These are phyloP conservation scores for Pseudonitzschia pungens DNA, from an alignment of 108 stramenopile genomes.

Conservation along the genomic window DNA sequence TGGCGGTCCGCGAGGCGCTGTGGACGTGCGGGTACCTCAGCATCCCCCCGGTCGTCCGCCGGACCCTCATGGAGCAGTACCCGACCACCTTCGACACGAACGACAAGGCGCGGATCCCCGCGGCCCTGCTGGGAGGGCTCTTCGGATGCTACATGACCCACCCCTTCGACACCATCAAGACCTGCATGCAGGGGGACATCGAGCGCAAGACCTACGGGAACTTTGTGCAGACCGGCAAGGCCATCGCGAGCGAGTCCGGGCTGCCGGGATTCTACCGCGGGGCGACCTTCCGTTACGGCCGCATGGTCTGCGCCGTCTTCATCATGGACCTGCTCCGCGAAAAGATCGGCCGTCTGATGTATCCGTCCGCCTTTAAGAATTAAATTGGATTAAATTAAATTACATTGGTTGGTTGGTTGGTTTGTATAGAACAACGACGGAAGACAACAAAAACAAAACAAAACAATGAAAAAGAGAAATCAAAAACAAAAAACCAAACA, in stretches of 20 bases:
- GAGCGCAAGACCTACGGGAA: constrained; percentile 74
- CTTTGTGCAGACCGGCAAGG: constrained; percentile 71
- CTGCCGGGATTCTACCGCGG: constrained; percentile 89
- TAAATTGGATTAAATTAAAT: neutral
- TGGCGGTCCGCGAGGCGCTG: constrained; percentile 85
- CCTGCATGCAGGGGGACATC: constrained; percentile 96
- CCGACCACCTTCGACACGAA: constrained; percentile 81
- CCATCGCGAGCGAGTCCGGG: constrained; percentile 59
- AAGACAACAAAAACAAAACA: too few relatives aligned
- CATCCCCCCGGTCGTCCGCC: constrained; percentile 87
- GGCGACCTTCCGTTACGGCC: constrained; percentile 90
- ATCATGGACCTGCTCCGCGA: constrained; percentile 87
- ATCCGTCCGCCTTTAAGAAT: constrained; percentile 50
- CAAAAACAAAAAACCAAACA: too few relatives aligned
- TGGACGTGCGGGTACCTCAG: constrained; percentile 91
- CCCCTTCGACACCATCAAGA: constrained; percentile 92
- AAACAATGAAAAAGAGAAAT: too few relatives aligned
- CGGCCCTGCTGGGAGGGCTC: constrained; percentile 83
- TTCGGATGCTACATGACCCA: constrained; percentile 89
- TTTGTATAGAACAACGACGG: too few relatives aligned
- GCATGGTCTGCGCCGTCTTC: constrained; percentile 90
- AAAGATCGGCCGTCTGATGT: constrained; percentile 52
- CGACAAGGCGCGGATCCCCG: constrained; percentile 85
- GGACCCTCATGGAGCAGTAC: constrained; percentile 67
- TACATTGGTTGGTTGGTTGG: too few relatives aligned